Evolutionary conservation across 352 stramenopile species (phyloP), one percentile per base, ranked within the genome.

Genomic region (Labyrinthula sp.): DNA sequence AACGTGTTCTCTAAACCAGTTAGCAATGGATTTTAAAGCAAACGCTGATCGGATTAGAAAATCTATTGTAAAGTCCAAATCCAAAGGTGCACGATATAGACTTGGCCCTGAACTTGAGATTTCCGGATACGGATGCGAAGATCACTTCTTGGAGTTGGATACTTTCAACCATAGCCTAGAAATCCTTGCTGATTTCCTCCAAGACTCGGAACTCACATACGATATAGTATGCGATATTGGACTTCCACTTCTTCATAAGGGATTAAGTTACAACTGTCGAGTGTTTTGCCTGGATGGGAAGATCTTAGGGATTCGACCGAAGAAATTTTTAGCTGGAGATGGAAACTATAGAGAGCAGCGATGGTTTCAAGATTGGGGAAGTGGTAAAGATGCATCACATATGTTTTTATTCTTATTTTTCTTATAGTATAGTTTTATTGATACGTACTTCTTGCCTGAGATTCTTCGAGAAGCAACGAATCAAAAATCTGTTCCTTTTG

Each of bases 1-100:
- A 33, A 93, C 89, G 25, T 97, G 86, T 67, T 95, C 94, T 58
- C 69, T 98, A 34, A 95, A 96, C 68, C 87, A 98, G 66, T 96
- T 86, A 85, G 79, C 86, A 25, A 67, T 98, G 38, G 86, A 95
- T 66, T 98, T 98, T 69, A 79, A 94, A 61, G 85, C 84, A 21
- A 98, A 98, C 63, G 55, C 93, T 15, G 61, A 83, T 50, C 77
- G 86, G 30, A 86, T 87, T 57, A 49, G 82, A 20, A 35, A 58
- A 30, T 92, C 79, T n/a, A 92, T 92, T 56, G 64, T 63, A 28
- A 58, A 74, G 37, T 75, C 81, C 34, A 92, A 91, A 61, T 62
- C 46, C 6, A 61, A 60, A 4, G 78, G 80, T 17, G 75, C 78
- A 23, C 78, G 61, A 36, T 89, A 89, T 63, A 79, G 87, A 45